These are phyloP conservation scores for Podaxis sp. DNA, from an alignment of 768 basidiomycete genomes.

Conservation along the genomic window DNA sequence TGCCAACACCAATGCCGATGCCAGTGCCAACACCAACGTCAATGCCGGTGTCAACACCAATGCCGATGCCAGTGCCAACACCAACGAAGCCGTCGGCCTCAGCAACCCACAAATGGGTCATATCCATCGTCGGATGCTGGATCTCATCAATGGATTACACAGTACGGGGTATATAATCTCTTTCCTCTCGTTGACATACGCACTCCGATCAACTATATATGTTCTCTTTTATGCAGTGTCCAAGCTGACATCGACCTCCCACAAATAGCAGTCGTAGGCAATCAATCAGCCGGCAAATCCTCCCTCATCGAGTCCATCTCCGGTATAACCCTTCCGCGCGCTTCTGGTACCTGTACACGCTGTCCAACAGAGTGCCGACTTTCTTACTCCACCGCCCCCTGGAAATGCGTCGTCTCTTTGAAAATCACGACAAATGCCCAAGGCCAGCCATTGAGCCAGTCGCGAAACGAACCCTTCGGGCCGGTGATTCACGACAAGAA, in stretches of 20 bases:
- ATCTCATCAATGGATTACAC: conserved; percentile 57
- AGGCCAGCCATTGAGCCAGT: conserved; percentile 36
- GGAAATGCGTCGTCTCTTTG: conserved; percentile 52
- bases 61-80: neutral
- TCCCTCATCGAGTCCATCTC: conserved; percentile 66
- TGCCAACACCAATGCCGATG: too few species aligned
- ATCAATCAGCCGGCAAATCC: conserved; percentile 62
- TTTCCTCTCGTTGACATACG: neutral
- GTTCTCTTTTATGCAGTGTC: conserved; percentile 36
- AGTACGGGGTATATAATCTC: conserved; percentile 49
- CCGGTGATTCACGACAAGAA: conserved; percentile 45
- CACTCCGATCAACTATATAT: neutral
- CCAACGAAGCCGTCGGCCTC: conserved; percentile 41
- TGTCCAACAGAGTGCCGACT: neutral
- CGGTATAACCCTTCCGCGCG: conserved; percentile 52
- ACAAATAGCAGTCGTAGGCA: conserved; percentile 70
- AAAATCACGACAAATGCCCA: conserved; percentile 39
- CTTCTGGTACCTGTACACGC: conserved; percentile 62
- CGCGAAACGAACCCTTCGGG: conserved; percentile 43
- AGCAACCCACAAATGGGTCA: conserved; percentile 43
- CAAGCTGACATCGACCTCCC: conserved; percentile 72
- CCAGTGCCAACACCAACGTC: neutral
- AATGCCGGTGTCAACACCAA: neutral
- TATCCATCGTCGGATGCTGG: conserved; percentile 49
- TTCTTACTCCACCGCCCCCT: conserved; percentile 27